Evolutionary conservation across 352 stramenopile species (phyloP).

Genomic region (Phytopythium vexans): DNA sequence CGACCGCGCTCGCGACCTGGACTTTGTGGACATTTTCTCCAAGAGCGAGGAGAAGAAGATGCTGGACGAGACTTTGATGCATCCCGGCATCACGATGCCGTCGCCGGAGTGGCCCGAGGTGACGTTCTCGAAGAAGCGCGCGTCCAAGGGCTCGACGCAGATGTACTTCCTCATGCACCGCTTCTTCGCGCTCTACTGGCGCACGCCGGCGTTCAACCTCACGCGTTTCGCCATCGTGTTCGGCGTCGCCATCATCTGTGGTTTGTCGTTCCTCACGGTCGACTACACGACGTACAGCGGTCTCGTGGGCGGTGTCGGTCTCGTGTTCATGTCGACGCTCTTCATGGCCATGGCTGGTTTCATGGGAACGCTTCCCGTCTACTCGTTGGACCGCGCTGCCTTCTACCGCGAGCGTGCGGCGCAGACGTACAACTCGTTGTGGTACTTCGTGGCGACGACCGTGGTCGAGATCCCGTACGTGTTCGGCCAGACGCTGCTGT

Average conservation of each 20-base stretch:
- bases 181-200: constrained; percentile 19
- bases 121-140: constrained; percentile 21
- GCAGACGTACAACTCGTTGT: constrained; percentile 58
- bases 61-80: constrained; percentile 9
- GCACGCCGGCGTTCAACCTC: constrained; percentile 67
- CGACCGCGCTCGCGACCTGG: constrained; percentile 50
- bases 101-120: constrained; percentile 12
- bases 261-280: constrained; percentile 9
- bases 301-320: constrained; percentile 8
- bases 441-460: constrained; percentile 31
- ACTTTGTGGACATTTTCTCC: constrained; percentile 25
- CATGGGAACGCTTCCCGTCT: constrained; percentile 29
- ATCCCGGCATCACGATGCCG: constrained; percentile 10
- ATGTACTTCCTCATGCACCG: constrained; percentile 40
- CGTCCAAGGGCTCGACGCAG: constrained; percentile 14
- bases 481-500: constrained; percentile 18
- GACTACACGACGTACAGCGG: constrained; percentile 17
- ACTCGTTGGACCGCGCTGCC: constrained; percentile 63
- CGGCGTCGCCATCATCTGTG: constrained; percentile 13
- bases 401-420: constrained; percentile 80
- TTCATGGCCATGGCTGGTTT: constrained; percentile 70
- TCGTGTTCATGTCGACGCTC: constrained; percentile 71
- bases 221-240: constrained; percentile 13
- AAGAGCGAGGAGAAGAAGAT: constrained; percentile 12
- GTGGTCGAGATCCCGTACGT: constrained; percentile 59